Evolutionary conservation across 1,284 basidiomycete genomes (phyloP).

Genomic region (Peniophora sp.): DNA sequence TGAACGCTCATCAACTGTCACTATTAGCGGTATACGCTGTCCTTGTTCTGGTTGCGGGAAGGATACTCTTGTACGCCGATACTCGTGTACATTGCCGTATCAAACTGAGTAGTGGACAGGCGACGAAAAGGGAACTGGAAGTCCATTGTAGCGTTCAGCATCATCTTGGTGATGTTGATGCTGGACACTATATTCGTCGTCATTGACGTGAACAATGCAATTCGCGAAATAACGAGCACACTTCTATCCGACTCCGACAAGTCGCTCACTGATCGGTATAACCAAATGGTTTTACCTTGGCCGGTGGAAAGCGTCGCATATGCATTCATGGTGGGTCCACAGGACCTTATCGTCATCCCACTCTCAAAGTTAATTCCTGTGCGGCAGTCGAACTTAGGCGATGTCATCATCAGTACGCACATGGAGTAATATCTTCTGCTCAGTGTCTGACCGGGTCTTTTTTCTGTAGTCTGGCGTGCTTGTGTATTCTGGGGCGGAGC

Average conservation of each 20-base stretch:
- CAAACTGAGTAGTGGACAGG: not conserved
- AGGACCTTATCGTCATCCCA: not conserved
- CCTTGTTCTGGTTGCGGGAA: not conserved
- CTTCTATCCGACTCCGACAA: not conserved
- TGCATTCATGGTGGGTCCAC: slow-evolving; percentile 8
- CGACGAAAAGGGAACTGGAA: not conserved
- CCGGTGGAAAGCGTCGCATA: slow-evolving; percentile 9
- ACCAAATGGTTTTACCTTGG: not conserved
- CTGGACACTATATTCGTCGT: not conserved
- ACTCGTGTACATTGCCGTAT: not conserved
- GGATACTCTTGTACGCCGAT: not conserved
- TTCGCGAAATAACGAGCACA: not conserved
- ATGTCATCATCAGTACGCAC: slow-evolving; percentile 4
- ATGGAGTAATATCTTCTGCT: no score
- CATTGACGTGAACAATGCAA: not conserved
- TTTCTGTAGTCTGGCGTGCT: slow-evolving; percentile 7
- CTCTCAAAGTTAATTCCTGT: not conserved
- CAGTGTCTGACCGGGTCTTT: no score
- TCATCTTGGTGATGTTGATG: not conserved
- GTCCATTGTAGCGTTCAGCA: not conserved
- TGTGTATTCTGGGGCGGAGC: slow-evolving; percentile 10
- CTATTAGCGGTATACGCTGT: not conserved
- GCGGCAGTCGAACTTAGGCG: slow-evolving; percentile 8
- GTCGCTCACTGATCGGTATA: not conserved
- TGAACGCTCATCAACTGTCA: not conserved